A percentile compares a stretch with the other conserved stretches of the same genome.
phyloP scores from a whole-genome alignment of 495 filamentous ascomycete species.

The Darksidea phi region DNA sequence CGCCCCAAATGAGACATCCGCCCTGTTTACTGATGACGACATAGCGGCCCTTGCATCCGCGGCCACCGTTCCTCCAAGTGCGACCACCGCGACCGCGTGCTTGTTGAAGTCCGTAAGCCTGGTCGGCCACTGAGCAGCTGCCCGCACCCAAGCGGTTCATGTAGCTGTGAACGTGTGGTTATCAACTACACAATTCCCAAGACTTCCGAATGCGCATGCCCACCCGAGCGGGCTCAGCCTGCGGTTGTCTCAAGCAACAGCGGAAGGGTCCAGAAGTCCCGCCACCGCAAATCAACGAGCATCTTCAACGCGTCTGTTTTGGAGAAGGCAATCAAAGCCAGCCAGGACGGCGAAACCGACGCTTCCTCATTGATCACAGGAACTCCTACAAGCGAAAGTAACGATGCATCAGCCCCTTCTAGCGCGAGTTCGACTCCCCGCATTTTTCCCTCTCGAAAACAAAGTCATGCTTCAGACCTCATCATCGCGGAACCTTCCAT shows the following conservation, averaged over 20 bases:
- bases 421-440: constrained; percentile 35
- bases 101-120: constrained; percentile 77
- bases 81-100: constrained; percentile 68
- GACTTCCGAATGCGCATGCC: constrained; percentile 31
- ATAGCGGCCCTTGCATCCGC: constrained; percentile 78
- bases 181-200: constrained; percentile 45
- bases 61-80: constrained; percentile 86
- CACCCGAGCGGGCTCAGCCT: constrained; percentile 9
- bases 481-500: not conserved
- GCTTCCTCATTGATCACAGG: constrained; percentile 14
- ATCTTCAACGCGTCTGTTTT: constrained; percentile 10
- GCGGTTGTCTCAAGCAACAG: constrained; percentile 2
- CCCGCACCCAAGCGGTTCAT: constrained; percentile 66
- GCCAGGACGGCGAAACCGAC: constrained; percentile 16
- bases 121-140: constrained; percentile 76
- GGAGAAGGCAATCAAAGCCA: constrained; percentile 31
- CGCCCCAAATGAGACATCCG: not conserved
- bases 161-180: constrained; percentile 54
- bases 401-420: constrained; percentile 29
- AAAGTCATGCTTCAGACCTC: constrained; percentile 13
- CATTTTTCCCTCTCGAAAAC: constrained; percentile 15
- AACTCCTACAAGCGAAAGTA: constrained; percentile 27
- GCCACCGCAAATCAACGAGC: constrained; percentile 21
- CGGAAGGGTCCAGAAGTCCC: constrained; percentile 27
- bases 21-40: constrained; percentile 27